Evolutionary conservation across 139 green algal species (phyloP).

Genomic region (Parachlorella kessleri): DNA sequence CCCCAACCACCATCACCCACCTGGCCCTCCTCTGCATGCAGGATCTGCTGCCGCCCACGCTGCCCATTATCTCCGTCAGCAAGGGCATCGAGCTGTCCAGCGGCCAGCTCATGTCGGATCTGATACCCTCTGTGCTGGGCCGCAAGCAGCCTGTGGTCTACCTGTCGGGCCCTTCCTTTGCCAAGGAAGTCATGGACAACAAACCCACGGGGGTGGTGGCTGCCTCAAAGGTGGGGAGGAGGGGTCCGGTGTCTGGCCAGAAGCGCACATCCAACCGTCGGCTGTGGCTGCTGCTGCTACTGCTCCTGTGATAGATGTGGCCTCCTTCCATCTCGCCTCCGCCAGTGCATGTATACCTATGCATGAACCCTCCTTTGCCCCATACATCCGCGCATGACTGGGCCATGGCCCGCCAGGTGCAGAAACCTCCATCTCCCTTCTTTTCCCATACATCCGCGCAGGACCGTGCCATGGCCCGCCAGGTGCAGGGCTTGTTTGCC

Average conservation of each 20-base stretch:
- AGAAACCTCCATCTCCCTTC: too few relatives aligned
- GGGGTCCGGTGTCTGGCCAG: too few relatives aligned
- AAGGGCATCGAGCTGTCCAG: conserved; percentile 91
- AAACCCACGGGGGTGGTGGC: conserved; percentile 86
- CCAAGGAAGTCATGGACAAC: conserved; percentile 86
- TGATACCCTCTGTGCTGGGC: conserved; percentile 87
- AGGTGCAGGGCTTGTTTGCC: conserved; percentile 88
- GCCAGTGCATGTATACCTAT: too few relatives aligned
- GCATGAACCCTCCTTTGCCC: too few relatives aligned
- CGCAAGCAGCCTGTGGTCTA: conserved; percentile 87
- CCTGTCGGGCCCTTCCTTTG: conserved; percentile 94
- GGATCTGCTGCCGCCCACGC: conserved; percentile 69
- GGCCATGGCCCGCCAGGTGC: conserved; percentile 52
- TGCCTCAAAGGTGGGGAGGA: conserved; percentile 63
- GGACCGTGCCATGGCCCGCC: conserved; percentile 55
- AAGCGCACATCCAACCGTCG: too few relatives aligned
- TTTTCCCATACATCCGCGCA: too few relatives aligned
- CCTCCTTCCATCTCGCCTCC: too few relatives aligned
- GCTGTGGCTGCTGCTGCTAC: too few relatives aligned
- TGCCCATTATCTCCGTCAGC: conserved; percentile 94
- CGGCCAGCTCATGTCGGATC: conserved; percentile 90
- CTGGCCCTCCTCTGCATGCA: conserved; percentile 1
- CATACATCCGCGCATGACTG: too few relatives aligned
- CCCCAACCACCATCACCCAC: not conserved
- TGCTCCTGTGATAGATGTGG: too few relatives aligned